These are phyloP conservation scores for Lichtheimia corymbifera DNA, from an alignment of 371 early-diverging fungal genomes.

Conservation along the genomic window DNA sequence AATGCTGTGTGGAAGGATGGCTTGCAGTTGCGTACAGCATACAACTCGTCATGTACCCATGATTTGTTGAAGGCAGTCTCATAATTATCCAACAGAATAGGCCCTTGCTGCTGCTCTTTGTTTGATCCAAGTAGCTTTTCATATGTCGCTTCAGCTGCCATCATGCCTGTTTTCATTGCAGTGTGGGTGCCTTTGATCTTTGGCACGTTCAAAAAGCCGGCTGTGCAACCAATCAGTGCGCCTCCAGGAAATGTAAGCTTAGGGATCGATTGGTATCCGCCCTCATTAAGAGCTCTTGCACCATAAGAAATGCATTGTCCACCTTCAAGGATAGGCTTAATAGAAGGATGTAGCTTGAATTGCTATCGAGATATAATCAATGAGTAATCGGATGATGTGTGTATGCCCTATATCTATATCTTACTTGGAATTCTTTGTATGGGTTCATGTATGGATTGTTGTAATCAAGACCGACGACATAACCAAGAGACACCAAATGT, in stretches of 20 bases:
- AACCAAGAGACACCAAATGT: constrained; percentile 86
- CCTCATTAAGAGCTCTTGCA: constrained; percentile 95
- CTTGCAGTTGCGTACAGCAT: constrained; percentile 88
- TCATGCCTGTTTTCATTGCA: constrained; percentile 96
- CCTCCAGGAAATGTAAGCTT: constrained; percentile 97
- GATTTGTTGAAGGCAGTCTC: constrained; percentile 81
- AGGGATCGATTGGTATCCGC: constrained; percentile 93
- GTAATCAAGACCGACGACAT: constrained; percentile 94
- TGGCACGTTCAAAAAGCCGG: constrained; percentile 96
- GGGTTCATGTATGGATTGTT: constrained; percentile 92
- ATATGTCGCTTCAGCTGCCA: constrained; percentile 86
- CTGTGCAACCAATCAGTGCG: constrained; percentile 95
- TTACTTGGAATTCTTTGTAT: constrained; percentile 92
- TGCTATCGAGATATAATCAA: constrained; percentile 38
- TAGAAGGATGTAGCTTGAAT: constrained; percentile 92
- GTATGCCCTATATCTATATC: not conserved
- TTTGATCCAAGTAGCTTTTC: constrained; percentile 58
- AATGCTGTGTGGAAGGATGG: constrained; percentile 93
- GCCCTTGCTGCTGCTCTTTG: constrained; percentile 35
- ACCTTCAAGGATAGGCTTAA: constrained; percentile 85
- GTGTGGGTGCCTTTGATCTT: constrained; percentile 99
- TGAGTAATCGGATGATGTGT: constrained; percentile 6
- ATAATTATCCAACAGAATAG: constrained; percentile 66
- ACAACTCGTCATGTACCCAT: constrained; percentile 92
- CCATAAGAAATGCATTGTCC: constrained; percentile 94